These are phyloP conservation scores for Taiozyma sp. DNA, from an alignment of 1,139 yeast genomes.

Conservation along the genomic window DNA sequence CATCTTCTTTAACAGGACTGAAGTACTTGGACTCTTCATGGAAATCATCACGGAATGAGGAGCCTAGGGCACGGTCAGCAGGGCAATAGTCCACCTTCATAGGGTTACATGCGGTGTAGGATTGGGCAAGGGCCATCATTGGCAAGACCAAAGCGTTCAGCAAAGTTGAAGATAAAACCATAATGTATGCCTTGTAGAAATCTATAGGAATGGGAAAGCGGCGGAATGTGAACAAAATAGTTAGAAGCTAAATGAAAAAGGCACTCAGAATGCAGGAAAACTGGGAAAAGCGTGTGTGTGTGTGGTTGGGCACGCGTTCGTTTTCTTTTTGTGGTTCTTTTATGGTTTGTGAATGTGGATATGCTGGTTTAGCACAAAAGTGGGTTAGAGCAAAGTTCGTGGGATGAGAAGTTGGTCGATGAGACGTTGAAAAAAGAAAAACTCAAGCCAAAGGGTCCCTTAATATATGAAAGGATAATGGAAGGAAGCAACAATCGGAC, in stretches of 20 bases:
- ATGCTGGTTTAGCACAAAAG: background rate
- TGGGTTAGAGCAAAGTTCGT: background rate
- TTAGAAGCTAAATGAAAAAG: background rate
- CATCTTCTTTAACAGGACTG: slow-evolving; percentile 30
- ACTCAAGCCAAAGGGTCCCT: background rate
- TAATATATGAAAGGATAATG: background rate
- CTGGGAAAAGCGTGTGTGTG: background rate
- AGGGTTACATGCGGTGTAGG: slow-evolving; percentile 36
- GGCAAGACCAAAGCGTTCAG: slow-evolving; percentile 4
- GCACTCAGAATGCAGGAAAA: background rate
- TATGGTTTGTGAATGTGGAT: background rate
- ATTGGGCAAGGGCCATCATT: slow-evolving; percentile 5
- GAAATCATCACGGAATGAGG: slow-evolving; percentile 50
- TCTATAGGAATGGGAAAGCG: background rate
- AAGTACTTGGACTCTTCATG: slow-evolving; percentile 39
- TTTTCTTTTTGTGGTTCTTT: background rate
- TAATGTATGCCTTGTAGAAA: background rate
- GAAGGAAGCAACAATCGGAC: background rate
- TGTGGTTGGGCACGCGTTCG: background rate
- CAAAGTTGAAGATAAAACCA: slow-evolving; percentile 2
- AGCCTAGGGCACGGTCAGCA: slow-evolving; percentile 51
- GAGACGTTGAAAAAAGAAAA: background rate
- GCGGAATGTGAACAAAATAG: background rate
- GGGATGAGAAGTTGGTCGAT: background rate
- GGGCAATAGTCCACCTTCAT: slow-evolving; percentile 33